Evolutionary conservation across 495 filamentous ascomycete species (phyloP).

Genomic region (Penicillium robsamsonii): DNA sequence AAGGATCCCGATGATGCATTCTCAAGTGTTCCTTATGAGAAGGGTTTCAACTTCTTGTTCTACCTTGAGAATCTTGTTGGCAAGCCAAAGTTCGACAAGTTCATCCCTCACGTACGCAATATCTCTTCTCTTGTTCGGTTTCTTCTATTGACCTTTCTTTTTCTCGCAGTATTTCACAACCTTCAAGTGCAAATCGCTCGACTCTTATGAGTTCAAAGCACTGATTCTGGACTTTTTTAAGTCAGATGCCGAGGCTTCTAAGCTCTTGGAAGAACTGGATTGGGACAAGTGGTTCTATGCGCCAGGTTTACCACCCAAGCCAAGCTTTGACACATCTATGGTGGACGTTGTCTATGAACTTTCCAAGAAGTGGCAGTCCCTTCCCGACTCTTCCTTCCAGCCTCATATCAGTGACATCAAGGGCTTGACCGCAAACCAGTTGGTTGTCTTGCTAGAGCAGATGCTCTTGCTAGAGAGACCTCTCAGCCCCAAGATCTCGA

Average conservation of each 20-base stretch:
- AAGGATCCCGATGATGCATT: slow-evolving; percentile 96
- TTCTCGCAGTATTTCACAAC: slow-evolving; percentile 69
- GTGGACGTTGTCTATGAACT: slow-evolving; percentile 83
- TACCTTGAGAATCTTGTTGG: slow-evolving; percentile 81
- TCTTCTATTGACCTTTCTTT: slow-evolving; percentile 14
- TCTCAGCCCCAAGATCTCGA: slow-evolving; percentile 59
- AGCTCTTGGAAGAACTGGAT: slow-evolving; percentile 67
- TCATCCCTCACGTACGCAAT: slow-evolving; percentile 73
- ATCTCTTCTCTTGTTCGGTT: background rate
- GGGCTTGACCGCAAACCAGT: slow-evolving; percentile 76
- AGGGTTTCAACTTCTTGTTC: slow-evolving; percentile 78
- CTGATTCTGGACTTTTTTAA: slow-evolving; percentile 83
- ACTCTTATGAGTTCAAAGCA: slow-evolving; percentile 88
- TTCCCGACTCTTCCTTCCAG: slow-evolving; percentile 52
- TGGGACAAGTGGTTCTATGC: slow-evolving; percentile 87
- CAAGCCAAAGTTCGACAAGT: slow-evolving; percentile 83
- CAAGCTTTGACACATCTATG: slow-evolving; percentile 82
- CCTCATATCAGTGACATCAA: slow-evolving; percentile 66
- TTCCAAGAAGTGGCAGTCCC: slow-evolving; percentile 70
- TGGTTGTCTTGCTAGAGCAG: slow-evolving; percentile 82
- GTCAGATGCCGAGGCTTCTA: slow-evolving; percentile 61
- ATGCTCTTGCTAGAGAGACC: slow-evolving; percentile 63
- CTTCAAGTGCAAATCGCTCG: slow-evolving; percentile 76
- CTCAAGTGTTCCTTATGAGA: slow-evolving; percentile 73
- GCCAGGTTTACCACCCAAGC: slow-evolving; percentile 85